Evolutionary conservation across 345 rosid species (phyloP).

Genomic region (Gossypium bickii): DNA sequence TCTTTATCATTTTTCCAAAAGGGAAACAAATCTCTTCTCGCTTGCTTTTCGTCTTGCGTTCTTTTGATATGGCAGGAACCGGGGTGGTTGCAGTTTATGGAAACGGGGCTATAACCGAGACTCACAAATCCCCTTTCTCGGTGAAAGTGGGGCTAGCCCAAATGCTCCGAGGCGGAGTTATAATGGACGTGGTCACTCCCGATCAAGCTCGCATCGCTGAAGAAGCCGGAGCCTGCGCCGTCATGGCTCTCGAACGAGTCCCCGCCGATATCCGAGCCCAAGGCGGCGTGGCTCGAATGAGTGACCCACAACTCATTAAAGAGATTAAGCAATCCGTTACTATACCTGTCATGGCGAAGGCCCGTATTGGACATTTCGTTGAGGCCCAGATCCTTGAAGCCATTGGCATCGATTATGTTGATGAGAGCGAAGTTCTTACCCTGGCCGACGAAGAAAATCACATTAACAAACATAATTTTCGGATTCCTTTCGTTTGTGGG

Average conservation of each 20-base stretch:
- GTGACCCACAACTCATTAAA: constrained; percentile 64
- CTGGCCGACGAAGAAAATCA: constrained; percentile 72
- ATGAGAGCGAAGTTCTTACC: constrained; percentile 76
- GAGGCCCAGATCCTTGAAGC: constrained; percentile 76
- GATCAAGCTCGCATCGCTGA: constrained; percentile 78
- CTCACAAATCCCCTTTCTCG: constrained; percentile 67
- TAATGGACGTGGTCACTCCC: constrained; percentile 70
- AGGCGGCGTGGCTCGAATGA: constrained; percentile 79
- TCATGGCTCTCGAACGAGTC: constrained; percentile 77
- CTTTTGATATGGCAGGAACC: constrained; percentile 48
- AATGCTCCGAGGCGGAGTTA: constrained; percentile 89
- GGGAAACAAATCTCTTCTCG: neutral
- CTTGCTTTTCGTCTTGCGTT: too few relatives aligned
- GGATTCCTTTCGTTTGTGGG: constrained; percentile 79
- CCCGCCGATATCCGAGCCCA: constrained; percentile 75
- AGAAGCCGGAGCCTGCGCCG: constrained; percentile 77
- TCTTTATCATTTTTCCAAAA: too few relatives aligned
- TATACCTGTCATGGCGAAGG: constrained; percentile 79
- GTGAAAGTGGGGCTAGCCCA: constrained; percentile 79
- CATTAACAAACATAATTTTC: constrained; percentile 77
- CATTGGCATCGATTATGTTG: constrained; percentile 74
- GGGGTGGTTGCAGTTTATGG: constrained; percentile 73
- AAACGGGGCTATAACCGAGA: constrained; percentile 56
- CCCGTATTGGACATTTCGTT: constrained; percentile 75
- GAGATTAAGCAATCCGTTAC: constrained; percentile 66